Conservation (phyloP, 805 yeast species). For the Tetrapisispora arboricola region DNA sequence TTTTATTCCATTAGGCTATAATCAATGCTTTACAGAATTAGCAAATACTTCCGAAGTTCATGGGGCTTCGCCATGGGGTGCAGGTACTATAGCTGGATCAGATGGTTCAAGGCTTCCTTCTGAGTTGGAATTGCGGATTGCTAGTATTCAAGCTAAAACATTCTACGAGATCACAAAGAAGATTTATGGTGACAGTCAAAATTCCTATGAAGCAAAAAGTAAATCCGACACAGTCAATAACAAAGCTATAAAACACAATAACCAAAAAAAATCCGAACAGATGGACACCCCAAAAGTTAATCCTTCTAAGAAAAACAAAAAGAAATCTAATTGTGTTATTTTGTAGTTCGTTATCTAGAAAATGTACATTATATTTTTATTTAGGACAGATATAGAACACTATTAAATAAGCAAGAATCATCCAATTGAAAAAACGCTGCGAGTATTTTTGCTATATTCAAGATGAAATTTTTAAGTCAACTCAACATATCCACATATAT, state of each 20-base stretch:
- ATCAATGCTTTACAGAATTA: slow-evolving; percentile 43
- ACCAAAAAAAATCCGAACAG: not conserved
- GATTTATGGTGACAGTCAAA: slow-evolving; percentile 15
- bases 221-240: not conserved
- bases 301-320: not conserved
- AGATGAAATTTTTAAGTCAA: too few relatives aligned
- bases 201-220: not conserved
- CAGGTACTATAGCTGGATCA: slow-evolving; percentile 67
- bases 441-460: too few relatives aligned
- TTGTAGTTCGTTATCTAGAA: not conserved
- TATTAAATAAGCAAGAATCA: too few relatives aligned
- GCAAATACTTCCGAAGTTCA: slow-evolving; percentile 57
- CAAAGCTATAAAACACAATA: not conserved
- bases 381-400: too few relatives aligned
- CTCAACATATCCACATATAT: too few relatives aligned
- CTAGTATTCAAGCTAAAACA: slow-evolving; percentile 55
- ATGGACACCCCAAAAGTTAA: not conserved
- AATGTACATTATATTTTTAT: too few relatives aligned
- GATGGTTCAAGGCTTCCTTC: slow-evolving; percentile 70
- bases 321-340: slow-evolving; percentile 1
- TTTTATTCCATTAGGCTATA: slow-evolving; percentile 71
- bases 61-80: slow-evolving; percentile 86
- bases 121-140: slow-evolving; percentile 54
- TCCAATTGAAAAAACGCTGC: too few relatives aligned
- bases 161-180: slow-evolving; percentile 43